Conservation (phyloP, 768 basidiomycete species). For the Xerocomellus amylosporus region DNA sequence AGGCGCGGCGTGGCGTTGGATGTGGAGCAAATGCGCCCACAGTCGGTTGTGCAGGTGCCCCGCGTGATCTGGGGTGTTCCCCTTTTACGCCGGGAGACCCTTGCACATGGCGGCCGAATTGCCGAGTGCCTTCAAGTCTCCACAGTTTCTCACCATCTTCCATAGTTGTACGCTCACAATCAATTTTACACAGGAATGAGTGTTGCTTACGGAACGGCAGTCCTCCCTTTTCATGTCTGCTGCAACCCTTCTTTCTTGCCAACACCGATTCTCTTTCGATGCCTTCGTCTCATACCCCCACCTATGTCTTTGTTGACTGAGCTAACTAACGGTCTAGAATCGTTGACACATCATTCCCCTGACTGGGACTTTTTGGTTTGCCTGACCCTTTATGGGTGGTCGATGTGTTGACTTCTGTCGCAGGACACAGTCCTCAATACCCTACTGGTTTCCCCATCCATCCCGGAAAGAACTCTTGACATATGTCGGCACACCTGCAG, state of each 20-base stretch:
- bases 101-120: constrained; percentile 29
- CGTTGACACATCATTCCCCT: constrained; percentile 23
- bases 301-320: constrained; percentile 28
- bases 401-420: constrained; percentile 10
- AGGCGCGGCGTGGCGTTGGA: constrained; percentile 5
- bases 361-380: constrained; percentile 34
- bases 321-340: constrained; percentile 24
- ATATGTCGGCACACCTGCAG: constrained; percentile 33
- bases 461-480: constrained; percentile 32
- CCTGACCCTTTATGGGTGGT: constrained; percentile 4
- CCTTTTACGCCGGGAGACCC: constrained; percentile 6
- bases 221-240: constrained; percentile 19
- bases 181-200: constrained; percentile 33
- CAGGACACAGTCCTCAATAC: constrained; percentile 27
- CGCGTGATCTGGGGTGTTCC: constrained; percentile 29
- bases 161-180: constrained; percentile 28
- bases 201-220: constrained; percentile 31
- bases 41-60: constrained; percentile 18
- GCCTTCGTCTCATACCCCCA: constrained; percentile 8
- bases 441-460: constrained; percentile 25
- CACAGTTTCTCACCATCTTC: constrained; percentile 35
- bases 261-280: constrained; percentile 14
- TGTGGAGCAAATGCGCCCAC: constrained; percentile 27
- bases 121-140: constrained; percentile 30
- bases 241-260: constrained; percentile 17